Percentiles rank a stretch among this genome's conserved stretches.
Evolutionary conservation across 2,329 filamentous ascomycete species (phyloP).

Genomic region (Beauveria sp.): DNA sequence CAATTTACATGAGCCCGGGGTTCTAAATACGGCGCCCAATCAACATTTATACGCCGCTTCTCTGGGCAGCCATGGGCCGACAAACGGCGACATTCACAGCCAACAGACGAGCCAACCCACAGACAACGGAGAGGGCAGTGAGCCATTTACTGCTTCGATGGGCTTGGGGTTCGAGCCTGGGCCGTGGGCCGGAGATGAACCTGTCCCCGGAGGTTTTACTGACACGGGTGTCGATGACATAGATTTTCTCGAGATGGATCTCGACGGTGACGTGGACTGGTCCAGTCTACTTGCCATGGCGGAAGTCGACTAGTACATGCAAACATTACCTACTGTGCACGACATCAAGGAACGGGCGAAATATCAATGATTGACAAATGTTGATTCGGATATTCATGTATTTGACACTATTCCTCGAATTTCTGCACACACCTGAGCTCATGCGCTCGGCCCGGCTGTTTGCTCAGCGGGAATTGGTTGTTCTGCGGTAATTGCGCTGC

Average conservation of each 20-base stretch:
- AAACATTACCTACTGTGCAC: not conserved
- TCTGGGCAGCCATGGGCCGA: not conserved
- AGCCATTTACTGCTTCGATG: not conserved
- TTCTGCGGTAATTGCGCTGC: too few relatives aligned
- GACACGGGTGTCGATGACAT: conserved; percentile 15
- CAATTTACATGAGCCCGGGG: too few relatives aligned
- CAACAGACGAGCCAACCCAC: not conserved
- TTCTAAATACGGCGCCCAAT: not conserved
- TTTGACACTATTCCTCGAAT: too few relatives aligned
- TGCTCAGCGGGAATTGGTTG: not conserved
- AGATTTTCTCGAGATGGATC: conserved; percentile 11
- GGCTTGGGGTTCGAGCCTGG: conserved; percentile 20
- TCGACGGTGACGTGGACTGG: conserved; percentile 22
- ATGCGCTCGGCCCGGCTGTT: not conserved
- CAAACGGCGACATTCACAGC: not conserved
- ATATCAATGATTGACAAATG: too few relatives aligned
- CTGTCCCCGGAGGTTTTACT: conserved; percentile 18
- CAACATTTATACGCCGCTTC: not conserved
- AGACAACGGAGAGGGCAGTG: too few relatives aligned
- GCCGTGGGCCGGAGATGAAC: conserved; percentile 26
- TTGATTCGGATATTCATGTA: too few relatives aligned
- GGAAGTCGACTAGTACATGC: not conserved
- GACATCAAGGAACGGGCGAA: too few relatives aligned
- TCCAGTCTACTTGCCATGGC: not conserved
- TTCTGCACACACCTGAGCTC: not conserved